Evolutionary conservation across 768 basidiomycete species (phyloP), one percentile per base, ranked within the genome.

Genomic region (Amanita phalloides): DNA sequence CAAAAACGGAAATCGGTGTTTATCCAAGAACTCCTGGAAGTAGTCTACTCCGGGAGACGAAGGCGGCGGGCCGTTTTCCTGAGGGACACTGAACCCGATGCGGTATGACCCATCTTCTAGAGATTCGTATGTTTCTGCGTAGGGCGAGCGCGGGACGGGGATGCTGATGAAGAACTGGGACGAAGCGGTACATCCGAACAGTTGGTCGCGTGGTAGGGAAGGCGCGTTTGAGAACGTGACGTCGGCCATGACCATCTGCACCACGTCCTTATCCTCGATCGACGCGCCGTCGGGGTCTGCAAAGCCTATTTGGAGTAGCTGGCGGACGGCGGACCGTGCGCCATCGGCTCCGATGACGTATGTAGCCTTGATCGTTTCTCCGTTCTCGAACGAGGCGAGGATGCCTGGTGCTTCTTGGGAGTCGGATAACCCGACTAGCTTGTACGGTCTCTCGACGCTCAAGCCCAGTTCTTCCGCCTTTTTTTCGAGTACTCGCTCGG

Each of bases 311-410:
- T 71, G 70, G 1, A 67, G 61, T 39, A 66, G 52, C 17, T 64
- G 58, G 42, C 77, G 75, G 23, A 78, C 78, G 32, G 59, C 56
- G 0, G 77, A 79, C 52, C 60, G 67, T 2, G 74, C 62, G 3
- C 78, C 77, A 57, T 81, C 78, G 4, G 77, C 76, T 21, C 73
- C 77, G 30, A 79, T 57, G 4, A 79, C 70, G 58, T 76, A 77
- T 28, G 66, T 68, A 10, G 77, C 61, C 3, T 60, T 66, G 33
- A 79, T 66, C 10, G 63, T 58, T 33, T 66, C 66, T 4, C 77
- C 77, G 43, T 69, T 66, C 28, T 77, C 74, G 55, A 80, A 77
- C 0, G 60, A 56, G n/a, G 74, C 75, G 11, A 74, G 66, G 10
- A 71, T 23, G 9, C 59, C 60, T 32, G 70, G 61, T n/a, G 56